Evolutionary conservation across 2,329 filamentous ascomycete genomes (phyloP).

Genomic region (Ophiosphaerella narmari): DNA sequence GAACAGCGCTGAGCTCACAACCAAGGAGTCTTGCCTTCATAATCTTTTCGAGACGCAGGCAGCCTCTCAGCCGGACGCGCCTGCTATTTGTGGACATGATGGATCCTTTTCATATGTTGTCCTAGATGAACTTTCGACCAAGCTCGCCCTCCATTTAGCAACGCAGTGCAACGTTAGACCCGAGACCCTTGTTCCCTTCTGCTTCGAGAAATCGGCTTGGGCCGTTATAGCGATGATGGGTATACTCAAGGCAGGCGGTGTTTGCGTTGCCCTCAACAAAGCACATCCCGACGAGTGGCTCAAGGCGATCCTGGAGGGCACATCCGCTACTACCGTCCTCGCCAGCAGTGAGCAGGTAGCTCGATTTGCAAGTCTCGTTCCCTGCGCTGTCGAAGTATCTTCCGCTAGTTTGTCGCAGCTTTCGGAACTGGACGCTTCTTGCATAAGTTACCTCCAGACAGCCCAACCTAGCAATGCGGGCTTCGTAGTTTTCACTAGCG

Average conservation of each 20-base stretch:
- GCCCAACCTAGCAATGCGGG: conserved; percentile 46
- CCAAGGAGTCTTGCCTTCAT: no score
- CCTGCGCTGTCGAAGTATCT: conserved; percentile 6
- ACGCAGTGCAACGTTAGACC: conserved; percentile 5
- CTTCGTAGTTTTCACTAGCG: conserved; percentile 61
- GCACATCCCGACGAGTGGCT: conserved; percentile 3
- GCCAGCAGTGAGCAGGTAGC: conserved; percentile 75
- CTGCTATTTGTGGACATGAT: conserved; percentile 18
- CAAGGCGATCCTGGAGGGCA: neutral
- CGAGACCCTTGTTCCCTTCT: conserved; percentile 10
- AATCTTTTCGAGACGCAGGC: no score
- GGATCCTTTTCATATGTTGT: conserved; percentile 16
- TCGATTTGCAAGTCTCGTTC: conserved; percentile 7
- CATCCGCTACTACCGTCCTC: conserved; percentile 57
- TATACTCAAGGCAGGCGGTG: conserved; percentile 48
- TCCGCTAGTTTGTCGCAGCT: conserved; percentile 1
- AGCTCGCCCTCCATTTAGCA: conserved; percentile 12
- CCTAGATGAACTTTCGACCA: conserved; percentile 7
- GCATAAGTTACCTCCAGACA: conserved; percentile 46
- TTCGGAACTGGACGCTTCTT: neutral
- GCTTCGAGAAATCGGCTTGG: conserved; percentile 22
- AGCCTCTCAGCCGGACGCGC: conserved; percentile 4
- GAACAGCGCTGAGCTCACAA: no score
- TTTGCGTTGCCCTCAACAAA: conserved; percentile 40
- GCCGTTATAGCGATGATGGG: conserved; percentile 46